A percentile compares a stretch with the other conserved stretches of the same genome.
Conservation (phyloP, 495 filamentous ascomycete genomes). For the Daldinia loculata region DNA sequence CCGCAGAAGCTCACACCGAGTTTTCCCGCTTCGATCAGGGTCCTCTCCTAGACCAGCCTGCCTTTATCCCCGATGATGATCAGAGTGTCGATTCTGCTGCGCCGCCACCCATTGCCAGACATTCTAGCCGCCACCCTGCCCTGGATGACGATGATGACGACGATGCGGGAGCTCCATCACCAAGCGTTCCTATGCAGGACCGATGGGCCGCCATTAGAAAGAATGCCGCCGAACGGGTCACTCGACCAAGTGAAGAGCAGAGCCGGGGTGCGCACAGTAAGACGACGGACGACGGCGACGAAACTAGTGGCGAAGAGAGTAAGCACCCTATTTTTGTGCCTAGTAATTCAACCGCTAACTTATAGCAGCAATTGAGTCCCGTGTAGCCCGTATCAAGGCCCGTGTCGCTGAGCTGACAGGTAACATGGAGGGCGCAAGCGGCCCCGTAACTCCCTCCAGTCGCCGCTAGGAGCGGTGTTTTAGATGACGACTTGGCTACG, state of each 20-base stretch:
- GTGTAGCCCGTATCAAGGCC: slow-evolving; percentile 97
- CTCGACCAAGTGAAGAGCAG: slow-evolving; percentile 69
- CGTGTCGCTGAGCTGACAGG: slow-evolving; percentile 93
- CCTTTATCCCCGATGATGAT: slow-evolving; percentile 78
- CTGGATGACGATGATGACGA: slow-evolving; percentile 33
- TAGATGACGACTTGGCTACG: slow-evolving; percentile 32
- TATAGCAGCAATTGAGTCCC: slow-evolving; percentile 85
- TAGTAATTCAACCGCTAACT: slow-evolving; percentile 40
- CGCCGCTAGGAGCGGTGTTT: slow-evolving; percentile 47
- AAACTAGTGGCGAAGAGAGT: slow-evolving; percentile 97
- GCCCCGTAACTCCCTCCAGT: slow-evolving; percentile 38
- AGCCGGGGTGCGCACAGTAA: slow-evolving; percentile 60
- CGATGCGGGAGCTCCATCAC: slow-evolving; percentile 40
- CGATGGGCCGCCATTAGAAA: slow-evolving; percentile 95
- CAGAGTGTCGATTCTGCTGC: slow-evolving; percentile 57
- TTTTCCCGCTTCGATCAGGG: slow-evolving; percentile 92
- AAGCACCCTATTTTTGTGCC: slow-evolving; percentile 52
- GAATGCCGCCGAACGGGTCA: slow-evolving; percentile 85
- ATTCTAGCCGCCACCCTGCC: slow-evolving; percentile 27
- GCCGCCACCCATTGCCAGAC: slow-evolving; percentile 55
- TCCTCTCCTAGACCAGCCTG: slow-evolving; percentile 84
- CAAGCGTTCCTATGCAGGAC: slow-evolving; percentile 62
- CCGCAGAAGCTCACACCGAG: slow-evolving; percentile 69
- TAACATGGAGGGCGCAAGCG: slow-evolving; percentile 66
- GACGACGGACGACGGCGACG: slow-evolving; percentile 72